Base-by-base conservation (phyloP, 257 asterid species). In the Coffea canephora region DNA sequence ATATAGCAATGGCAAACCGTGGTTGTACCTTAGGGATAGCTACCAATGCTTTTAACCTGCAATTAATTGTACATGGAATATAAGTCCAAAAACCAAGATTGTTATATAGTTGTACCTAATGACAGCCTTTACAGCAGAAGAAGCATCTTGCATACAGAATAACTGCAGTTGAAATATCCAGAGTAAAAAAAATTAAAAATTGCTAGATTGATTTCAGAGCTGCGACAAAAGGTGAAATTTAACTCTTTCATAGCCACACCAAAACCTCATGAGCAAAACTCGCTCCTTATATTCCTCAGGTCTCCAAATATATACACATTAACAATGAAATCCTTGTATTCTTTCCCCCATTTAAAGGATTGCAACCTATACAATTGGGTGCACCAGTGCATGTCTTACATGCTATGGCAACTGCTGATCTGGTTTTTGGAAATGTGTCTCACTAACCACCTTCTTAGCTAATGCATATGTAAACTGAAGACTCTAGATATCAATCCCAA, bases 1-100 rank as follows among this genome's bases (percentile, higher is more conserved):
- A 87, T 81, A 95, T 93, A 74, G 99, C 93, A 46, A 95, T 81
- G 66, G 99, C 97, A 83, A 85, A 91, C 80, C 97, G 92, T 36
- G 99, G 99, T 79, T 95, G 99, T 79, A 93, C 97, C 89, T 95
- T 95, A 25, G 98, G 99, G 59, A 95, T 90, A 72, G 97, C 93
- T 77, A 95, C 82, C 82, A 95, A 87, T 34, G 95, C 95, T 87
- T 95, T 95, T 80, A 95, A 85, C 99, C 99, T 95, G 89, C 83
- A 89, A 23, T 71, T 78, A 19, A 66, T 61, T 69, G 23, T 21
- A 78, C 39, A 0, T 36, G 18, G 27, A 65, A 67, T 54, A 70
- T 50, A 39, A 71, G 61, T 72, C 73, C 41, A 75, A 39, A 64
- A 64, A 49, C 39, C 69, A 73, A 70, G 27, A 5, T 8, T 55